These are phyloP conservation scores for Dendrobium nobile DNA, from an alignment of 106 monocot genomes.

Conservation along the genomic window DNA sequence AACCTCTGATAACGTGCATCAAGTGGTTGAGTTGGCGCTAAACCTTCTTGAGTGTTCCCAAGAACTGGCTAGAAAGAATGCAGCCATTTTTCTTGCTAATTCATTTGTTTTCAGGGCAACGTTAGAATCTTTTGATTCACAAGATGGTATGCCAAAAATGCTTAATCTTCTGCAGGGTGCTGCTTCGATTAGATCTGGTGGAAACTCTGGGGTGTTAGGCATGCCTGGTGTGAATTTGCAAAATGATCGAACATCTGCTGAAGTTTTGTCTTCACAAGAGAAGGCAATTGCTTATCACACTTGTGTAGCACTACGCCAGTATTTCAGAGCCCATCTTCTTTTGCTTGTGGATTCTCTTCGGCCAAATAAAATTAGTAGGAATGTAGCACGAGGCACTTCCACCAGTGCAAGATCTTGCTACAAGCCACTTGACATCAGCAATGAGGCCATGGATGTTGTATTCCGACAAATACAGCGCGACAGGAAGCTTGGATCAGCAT, in stretches of 20 bases:
- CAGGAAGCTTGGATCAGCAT: conserved; percentile 84
- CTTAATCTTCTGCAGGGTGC: conserved; percentile 59
- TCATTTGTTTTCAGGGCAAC: conserved; percentile 92
- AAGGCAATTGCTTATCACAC: conserved; percentile 93
- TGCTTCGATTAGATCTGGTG: conserved; percentile 83
- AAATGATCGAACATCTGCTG: conserved; percentile 64
- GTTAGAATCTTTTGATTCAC: conserved; percentile 80
- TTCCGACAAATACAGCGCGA: conserved; percentile 89
- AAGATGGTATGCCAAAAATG: conserved; percentile 85
- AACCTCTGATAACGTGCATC: conserved; percentile 50
- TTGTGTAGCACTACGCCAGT: conserved; percentile 84
- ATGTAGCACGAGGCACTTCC: conserved; percentile 48
- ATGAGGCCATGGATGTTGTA: conserved; percentile 87
- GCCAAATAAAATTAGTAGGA: conserved; percentile 72
- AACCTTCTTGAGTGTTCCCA: conserved; percentile 80
- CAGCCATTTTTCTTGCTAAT: conserved; percentile 73
- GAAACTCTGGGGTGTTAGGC: conserved; percentile 44
- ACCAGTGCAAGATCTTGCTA: conserved; percentile 70
- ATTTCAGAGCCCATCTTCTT: conserved; percentile 84
- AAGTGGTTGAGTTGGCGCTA: conserved; percentile 78
- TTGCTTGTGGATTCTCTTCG: conserved; percentile 88
- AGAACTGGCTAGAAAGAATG: conserved; percentile 93
- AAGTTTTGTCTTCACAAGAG: conserved; percentile 82
- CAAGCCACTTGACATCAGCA: conserved; percentile 92
- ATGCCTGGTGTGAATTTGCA: conserved; percentile 39